These are phyloP conservation scores for Westerdykella ornata DNA, from an alignment of 2,329 filamentous ascomycete genomes.

Conservation along the genomic window DNA sequence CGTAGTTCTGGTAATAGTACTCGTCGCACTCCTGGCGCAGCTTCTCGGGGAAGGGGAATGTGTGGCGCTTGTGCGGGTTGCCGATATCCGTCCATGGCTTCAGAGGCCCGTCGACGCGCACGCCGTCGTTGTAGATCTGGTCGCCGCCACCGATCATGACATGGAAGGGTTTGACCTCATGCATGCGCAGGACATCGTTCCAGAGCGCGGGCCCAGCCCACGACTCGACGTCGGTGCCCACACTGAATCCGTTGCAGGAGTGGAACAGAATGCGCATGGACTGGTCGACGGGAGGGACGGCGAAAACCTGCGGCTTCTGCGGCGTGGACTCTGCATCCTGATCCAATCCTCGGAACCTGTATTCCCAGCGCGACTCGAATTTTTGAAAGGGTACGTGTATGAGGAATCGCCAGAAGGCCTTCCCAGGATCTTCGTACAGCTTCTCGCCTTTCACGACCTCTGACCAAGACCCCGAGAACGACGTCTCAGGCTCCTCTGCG, in stretches of 20 bases:
- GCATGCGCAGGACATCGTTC: slow-evolving; percentile 58
- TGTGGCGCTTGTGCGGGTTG: slow-evolving; percentile 55
- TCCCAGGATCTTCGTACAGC: slow-evolving; percentile 54
- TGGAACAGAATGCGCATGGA: slow-evolving; percentile 66
- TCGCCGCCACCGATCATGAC: slow-evolving; percentile 85
- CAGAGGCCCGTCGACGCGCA: slow-evolving; percentile 68
- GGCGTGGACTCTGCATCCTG: slow-evolving; percentile 48
- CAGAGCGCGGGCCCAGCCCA: slow-evolving; percentile 58
- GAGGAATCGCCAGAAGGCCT: slow-evolving; percentile 55
- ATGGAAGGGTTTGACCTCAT: slow-evolving; percentile 55
- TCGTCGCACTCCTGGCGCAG: slow-evolving; percentile 54
- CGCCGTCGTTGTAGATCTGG: slow-evolving; percentile 71
- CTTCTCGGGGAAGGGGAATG: slow-evolving; percentile 59
- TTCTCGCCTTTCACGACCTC: slow-evolving; percentile 45
- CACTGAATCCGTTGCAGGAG: slow-evolving; percentile 62
- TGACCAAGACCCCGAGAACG: slow-evolving; percentile 19
- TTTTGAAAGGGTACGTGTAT: slow-evolving; percentile 59
- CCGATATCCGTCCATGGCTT: slow-evolving; percentile 56
- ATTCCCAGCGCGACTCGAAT: slow-evolving; percentile 73
- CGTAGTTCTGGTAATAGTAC: slow-evolving; percentile 57
- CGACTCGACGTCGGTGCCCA: slow-evolving; percentile 57
- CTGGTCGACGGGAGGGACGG: slow-evolving; percentile 53
- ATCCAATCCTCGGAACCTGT: slow-evolving; percentile 61
- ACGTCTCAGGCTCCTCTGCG: slow-evolving; percentile 16
- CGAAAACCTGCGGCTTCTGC: slow-evolving; percentile 41